Conservation (phyloP, 495 filamentous ascomycete genomes). For the Penicillium tannophilum region DNA sequence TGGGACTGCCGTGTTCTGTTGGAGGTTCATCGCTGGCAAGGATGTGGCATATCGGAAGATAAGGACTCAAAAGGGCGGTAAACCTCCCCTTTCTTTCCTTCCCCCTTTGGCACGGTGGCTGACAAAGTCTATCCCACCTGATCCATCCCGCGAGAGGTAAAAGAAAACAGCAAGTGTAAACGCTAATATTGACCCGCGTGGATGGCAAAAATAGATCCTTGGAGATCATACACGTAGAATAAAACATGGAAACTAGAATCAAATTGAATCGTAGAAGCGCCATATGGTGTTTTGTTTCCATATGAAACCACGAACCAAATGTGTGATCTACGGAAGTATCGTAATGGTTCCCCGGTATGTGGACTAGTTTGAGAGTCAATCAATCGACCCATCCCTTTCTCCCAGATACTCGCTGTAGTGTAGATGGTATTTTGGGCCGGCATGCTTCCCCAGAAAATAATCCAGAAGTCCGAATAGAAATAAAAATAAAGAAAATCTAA, state of each 20-base stretch:
- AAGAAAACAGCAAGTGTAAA: background rate
- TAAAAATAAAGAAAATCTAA: constrained; percentile 4
- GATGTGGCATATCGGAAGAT: constrained; percentile 31
- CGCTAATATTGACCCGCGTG: background rate
- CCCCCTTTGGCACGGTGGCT: constrained; percentile 6
- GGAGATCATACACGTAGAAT: background rate
- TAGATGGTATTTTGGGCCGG: background rate
- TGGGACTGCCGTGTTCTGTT: constrained; percentile 24
- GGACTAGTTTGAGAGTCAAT: constrained; percentile 22
- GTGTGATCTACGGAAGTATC: constrained; percentile 20
- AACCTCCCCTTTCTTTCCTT: constrained; percentile 5
- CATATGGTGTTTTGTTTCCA: background rate
- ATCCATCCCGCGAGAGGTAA: constrained; percentile 5
- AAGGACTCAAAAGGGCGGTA: constrained; percentile 25
- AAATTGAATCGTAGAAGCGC: constrained; percentile 4
- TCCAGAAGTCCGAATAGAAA: constrained; percentile 3
- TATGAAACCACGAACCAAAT: constrained; percentile 1
- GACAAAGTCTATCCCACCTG: constrained; percentile 16
- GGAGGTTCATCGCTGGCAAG: constrained; percentile 16
- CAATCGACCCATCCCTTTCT: constrained; percentile 25
- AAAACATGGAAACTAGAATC: background rate
- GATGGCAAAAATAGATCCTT: background rate
- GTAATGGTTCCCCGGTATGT: constrained; percentile 30
- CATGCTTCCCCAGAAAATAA: constrained; percentile 4
- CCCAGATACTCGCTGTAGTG: constrained; percentile 16